Evolutionary conservation across 2,329 filamentous ascomycete species (phyloP), one percentile per base, ranked within the genome.

Genomic region (Daldinia eschscholtzii): DNA sequence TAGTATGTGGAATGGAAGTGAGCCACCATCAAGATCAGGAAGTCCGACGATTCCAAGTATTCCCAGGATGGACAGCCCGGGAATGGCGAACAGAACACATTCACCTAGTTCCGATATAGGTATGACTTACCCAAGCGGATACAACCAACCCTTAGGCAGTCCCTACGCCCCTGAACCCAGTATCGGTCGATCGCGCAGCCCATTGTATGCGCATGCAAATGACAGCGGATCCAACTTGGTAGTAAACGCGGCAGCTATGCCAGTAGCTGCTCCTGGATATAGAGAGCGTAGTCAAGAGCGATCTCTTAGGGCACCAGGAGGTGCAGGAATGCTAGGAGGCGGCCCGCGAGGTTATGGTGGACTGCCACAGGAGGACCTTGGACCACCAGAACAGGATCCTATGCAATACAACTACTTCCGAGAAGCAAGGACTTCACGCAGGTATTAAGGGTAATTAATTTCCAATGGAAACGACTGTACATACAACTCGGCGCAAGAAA

Each of bases 291-390:
- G 80, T 56, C 73, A 75, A 30, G 80, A 80, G 18, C 74, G 73
- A 28, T 52, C 35, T 39, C 35, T 60, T 35, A 75, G 76, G 72
- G 71, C 73, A 41, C 74, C 72, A 46, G 75, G 71, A 57, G 76
- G 64, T 50, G 75, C 72, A n/a, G 85, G 86, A 10, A 86, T 87
- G 67, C 76, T 89, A 18, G 87, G 87, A 18, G 87, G 87, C 60
- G 87, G 88, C 2, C 86, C 87, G 0, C 80, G 83, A 57, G 88
- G 88, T 0, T 91, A 91, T 75, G 88, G 87, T 13, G 84, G 85
- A 28, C 76, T 91, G 61, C 85, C 87, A 0, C 88, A 90, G 74
- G 79, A 81, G 7, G 78, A 82, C 53, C 76, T 80, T 23, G 75
- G 62, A n/a, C 35, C 76, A 3, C 57, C 74, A 7, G 75, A 74